Evolutionary conservation across 768 basidiomycete genomes (phyloP).

Genomic region (Boletus insuetus): DNA sequence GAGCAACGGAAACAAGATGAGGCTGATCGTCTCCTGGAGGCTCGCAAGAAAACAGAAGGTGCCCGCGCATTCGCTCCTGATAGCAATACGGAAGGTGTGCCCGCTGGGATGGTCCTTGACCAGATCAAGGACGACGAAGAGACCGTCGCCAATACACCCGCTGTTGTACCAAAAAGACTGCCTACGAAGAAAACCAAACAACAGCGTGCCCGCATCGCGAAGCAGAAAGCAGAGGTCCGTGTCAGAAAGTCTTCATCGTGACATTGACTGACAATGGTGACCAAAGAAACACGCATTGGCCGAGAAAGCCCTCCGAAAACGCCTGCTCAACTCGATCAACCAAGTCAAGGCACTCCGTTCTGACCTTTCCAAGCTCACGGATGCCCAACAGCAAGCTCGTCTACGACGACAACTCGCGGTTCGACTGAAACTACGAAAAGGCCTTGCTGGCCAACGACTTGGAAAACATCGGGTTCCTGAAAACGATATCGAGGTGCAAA

Average conservation of each 20-base stretch:
- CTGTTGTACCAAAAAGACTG: constrained; percentile 37
- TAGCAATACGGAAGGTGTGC: constrained; percentile 36
- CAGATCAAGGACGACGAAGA: constrained; percentile 41
- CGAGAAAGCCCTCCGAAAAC: constrained; percentile 58
- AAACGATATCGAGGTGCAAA: constrained; percentile 74
- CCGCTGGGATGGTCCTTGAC: constrained; percentile 68
- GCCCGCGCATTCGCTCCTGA: constrained; percentile 38
- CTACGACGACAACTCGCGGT: constrained; percentile 40
- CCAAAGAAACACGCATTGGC: constrained; percentile 62
- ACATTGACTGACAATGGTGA: background rate
- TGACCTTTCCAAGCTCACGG: constrained; percentile 33
- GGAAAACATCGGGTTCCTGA: constrained; percentile 79
- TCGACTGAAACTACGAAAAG: constrained; percentile 53
- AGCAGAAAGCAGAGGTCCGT: constrained; percentile 61
- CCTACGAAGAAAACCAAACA: constrained; percentile 55
- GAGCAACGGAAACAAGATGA: constrained; percentile 60
- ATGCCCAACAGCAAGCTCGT: constrained; percentile 37
- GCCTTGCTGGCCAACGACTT: constrained; percentile 69
- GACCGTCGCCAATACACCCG: constrained; percentile 30
- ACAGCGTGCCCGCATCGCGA: constrained; percentile 67
- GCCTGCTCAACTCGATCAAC: constrained; percentile 56
- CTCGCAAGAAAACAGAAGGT: constrained; percentile 53
- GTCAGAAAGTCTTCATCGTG: background rate
- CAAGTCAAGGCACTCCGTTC: constrained; percentile 53
- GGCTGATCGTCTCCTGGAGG: constrained; percentile 49